Base-by-base conservation (phyloP, 441 rosid species). In the Adansonia rubrostipa region DNA sequence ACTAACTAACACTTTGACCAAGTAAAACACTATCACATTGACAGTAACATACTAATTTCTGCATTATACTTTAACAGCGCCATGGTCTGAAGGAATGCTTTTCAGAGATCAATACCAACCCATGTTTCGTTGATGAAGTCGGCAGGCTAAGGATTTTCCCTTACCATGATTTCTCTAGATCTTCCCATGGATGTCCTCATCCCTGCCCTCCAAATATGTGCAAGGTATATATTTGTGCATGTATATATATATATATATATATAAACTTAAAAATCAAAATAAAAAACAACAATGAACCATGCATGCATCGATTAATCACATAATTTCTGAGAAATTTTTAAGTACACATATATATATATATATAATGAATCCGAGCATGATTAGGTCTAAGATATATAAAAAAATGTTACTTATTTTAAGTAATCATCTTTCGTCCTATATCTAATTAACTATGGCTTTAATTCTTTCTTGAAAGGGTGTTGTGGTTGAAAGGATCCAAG, bases 51-150 rank as follows among this genome's bases (percentile, higher is more conserved):
- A 28, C 33, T 28, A 28, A 28, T 28, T 28, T 28, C 33, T 28
- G 33, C 33, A 28, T 28, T 28, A 28, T 28, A 28, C 33, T 28
- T 28, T 28, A 28, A 28, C 33, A 28, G 28, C 92, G 90, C 79
- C 92, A 82, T 5, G 96, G 90, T 20, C 40, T 94, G 48, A 81
- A 77, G 15, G 87, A 84, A 51, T 88, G 4, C 19, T 94, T 94
- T 86, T 82, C 93, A 0, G 93, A 94, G 72, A 89, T 94, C 53
- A 85, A 88, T 79, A 89, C 96, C 0, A 94, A 92, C 67, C 93
- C 93, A 0, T 87, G 91, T 33, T 78, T 78, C 76, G 87, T 87
- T 0, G 91, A 91, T 74, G 92, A 84, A 17, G 83, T 89, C 75
- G 92, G 89, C 90, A 11, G 92, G 97, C 62, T 62, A 28, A 62